Conservation (phyloP, 495 filamentous ascomycete species). For the Talaromyces borbonicus region DNA sequence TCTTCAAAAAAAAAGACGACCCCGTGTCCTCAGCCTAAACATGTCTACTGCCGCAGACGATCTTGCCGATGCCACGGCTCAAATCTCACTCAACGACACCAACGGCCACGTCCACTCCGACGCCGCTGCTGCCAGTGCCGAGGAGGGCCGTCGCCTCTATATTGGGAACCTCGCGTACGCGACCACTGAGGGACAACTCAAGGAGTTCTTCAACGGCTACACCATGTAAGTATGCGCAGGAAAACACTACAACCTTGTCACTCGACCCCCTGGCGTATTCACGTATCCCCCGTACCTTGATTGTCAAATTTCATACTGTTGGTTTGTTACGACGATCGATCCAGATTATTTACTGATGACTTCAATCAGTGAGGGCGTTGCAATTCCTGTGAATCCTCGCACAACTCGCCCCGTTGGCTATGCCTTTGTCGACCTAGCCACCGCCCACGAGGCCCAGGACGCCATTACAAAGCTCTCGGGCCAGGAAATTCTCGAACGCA, state of each 20-base stretch:
- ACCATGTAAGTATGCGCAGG: slow-evolving; percentile 70
- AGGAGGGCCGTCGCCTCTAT: slow-evolving; percentile 97
- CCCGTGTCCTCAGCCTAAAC: slow-evolving; percentile 38
- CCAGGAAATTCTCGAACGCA: slow-evolving; percentile 92
- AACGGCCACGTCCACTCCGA: slow-evolving; percentile 71
- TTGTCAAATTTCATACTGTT: too few species aligned
- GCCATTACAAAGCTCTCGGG: slow-evolving; percentile 91
- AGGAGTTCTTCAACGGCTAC: slow-evolving; percentile 97
- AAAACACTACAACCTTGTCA: not conserved
- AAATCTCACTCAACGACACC: slow-evolving; percentile 48
- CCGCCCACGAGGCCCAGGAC: slow-evolving; percentile 84
- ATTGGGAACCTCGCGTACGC: slow-evolving; percentile 99
- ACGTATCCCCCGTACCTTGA: too few species aligned
- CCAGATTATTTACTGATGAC: slow-evolving; percentile 1
- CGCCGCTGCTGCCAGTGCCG: slow-evolving; percentile 89
- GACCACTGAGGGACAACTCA: slow-evolving; percentile 99
- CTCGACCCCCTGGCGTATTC: not conserved
- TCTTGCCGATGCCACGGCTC: slow-evolving; percentile 39
- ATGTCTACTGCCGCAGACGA: slow-evolving; percentile 51
- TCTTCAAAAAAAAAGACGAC: slow-evolving; percentile 10
- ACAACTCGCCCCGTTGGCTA: slow-evolving; percentile 97
- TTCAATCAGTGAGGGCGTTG: slow-evolving; percentile 77
- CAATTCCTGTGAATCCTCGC: slow-evolving; percentile 97
- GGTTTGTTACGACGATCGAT: too few species aligned
- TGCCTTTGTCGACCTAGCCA: slow-evolving; percentile 95